Percentiles rank a stretch among this genome's conserved stretches.
Conservation (phyloP, 306 rosid species). For the Quercus alba region DNA sequence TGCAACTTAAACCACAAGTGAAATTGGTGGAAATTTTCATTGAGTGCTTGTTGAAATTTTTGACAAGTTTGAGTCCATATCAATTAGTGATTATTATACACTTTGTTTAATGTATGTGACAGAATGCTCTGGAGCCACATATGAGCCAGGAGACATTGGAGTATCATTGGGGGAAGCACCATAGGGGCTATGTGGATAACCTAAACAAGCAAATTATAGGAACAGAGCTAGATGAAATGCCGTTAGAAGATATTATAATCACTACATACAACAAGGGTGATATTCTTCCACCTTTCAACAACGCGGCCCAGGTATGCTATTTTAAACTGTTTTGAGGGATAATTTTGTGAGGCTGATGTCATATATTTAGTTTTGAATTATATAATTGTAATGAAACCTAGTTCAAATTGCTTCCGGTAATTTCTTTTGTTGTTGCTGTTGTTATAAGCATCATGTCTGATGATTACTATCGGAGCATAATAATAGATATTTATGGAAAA, state of each 20-base stretch:
- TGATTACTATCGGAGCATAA: neutral
- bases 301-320: constrained; percentile 74
- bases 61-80: constrained; percentile 8
- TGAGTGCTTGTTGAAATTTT: neutral
- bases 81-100: neutral
- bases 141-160: constrained; percentile 81
- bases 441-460: neutral
- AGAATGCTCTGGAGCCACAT: constrained; percentile 88
- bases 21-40: neutral
- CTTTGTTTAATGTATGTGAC: constrained; percentile 15
- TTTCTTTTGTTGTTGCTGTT: neutral
- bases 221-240: constrained; percentile 60
- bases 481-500: neutral
- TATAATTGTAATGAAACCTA: neutral
- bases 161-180: constrained; percentile 97
- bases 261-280: constrained; percentile 70
- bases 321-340: neutral
- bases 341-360: neutral
- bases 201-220: constrained; percentile 79
- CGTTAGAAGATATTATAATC: constrained; percentile 55
- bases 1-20: neutral
- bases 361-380: neutral
- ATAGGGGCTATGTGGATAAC: constrained; percentile 76
- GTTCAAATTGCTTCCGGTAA: neutral
- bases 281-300: constrained; percentile 77